Percentiles rank a stretch among this genome's conserved stretches.
Conservation (phyloP, 2,329 filamentous ascomycete species). For the Phaeosphaeriaceae sp. region DNA sequence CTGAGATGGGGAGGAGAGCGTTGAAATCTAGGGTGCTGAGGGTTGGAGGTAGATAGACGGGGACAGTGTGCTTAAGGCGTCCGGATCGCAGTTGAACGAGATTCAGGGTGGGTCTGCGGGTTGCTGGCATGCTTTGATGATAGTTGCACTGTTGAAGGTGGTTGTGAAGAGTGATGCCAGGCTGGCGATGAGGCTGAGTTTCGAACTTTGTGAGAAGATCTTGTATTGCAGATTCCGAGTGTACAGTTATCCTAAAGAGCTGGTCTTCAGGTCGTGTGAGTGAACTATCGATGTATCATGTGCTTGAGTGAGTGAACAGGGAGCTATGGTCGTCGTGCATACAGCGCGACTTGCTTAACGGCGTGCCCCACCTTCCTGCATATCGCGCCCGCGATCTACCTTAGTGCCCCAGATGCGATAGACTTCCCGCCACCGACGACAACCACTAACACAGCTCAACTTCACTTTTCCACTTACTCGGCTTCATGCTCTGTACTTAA, state of each 20-base stretch:
- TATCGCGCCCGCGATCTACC: not conserved
- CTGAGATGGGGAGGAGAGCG: conserved; percentile 8
- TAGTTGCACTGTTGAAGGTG: not conserved
- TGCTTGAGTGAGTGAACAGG: not conserved
- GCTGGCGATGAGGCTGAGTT: not conserved
- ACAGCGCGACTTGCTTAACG: not conserved
- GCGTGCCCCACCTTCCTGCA: not conserved
- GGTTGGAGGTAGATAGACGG: conserved; percentile 53
- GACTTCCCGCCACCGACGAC: not conserved
- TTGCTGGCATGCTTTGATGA: not conserved
- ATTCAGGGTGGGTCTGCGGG: not conserved
- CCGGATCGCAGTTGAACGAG: not conserved
- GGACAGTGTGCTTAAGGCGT: conserved; percentile 24
- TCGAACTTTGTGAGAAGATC: not conserved
- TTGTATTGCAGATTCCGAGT: not conserved
- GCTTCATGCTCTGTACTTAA: not conserved
- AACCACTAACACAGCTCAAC: not conserved
- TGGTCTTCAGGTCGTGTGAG: not conserved
- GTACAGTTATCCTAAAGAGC: not conserved
- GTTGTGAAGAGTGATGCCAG: not conserved
- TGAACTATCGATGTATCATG: not conserved
- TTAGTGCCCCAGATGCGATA: not conserved
- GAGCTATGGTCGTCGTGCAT: not conserved
- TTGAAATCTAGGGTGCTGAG: conserved; percentile 47
- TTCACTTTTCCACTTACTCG: not conserved